A percentile compares a stretch with the other conserved stretches of the same genome.
These are phyloP conservation scores for Pugionium cornutum DNA, from an alignment of 345 rosid species.

Conservation along the genomic window DNA sequence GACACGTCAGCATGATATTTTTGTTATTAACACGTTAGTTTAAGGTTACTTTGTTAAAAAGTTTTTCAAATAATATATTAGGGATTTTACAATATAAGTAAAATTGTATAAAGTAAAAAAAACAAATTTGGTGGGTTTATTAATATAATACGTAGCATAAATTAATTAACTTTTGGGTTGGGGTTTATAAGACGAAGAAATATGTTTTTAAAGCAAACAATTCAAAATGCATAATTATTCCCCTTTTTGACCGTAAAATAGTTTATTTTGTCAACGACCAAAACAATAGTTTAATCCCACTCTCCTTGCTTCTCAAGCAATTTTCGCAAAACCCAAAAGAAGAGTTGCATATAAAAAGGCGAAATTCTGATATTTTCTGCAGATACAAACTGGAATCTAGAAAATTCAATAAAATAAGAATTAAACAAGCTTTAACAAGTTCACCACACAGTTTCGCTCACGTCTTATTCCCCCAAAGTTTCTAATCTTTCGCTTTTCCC, in stretches of 20 bases:
- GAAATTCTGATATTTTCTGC: conserved; percentile 7
- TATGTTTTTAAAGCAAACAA: not conserved
- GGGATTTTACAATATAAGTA: too few relatives aligned
- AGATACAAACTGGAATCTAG: conserved; percentile 11
- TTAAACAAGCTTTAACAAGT: conserved; percentile 16
- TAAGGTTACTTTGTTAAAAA: too few relatives aligned
- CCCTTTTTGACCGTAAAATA: conserved; percentile 26
- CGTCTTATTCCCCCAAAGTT: conserved; percentile 29
- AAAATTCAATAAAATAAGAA: conserved; percentile 2
- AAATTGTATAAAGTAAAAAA: too few relatives aligned
- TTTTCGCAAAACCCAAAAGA: conserved; percentile 12
- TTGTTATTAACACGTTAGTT: too few relatives aligned
- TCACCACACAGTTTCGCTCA: conserved; percentile 33
- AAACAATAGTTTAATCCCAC: conserved; percentile 32
- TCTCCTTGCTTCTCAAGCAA: conserved; percentile 43
- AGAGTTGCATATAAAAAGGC: conserved; percentile 25
- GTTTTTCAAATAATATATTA: too few relatives aligned
- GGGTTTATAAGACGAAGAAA: not conserved
- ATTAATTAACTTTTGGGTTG: too few relatives aligned
- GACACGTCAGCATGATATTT: too few relatives aligned
- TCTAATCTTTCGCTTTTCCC: conserved; percentile 16
- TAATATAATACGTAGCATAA: too few relatives aligned
- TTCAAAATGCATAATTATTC: conserved; percentile 18
- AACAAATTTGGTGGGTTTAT: too few relatives aligned
- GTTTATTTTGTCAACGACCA: not conserved